Evolutionary conservation across 805 yeast genomes (phyloP), one percentile per base, ranked within the genome.

Genomic region (Tetrapisispora namnaoensis): DNA sequence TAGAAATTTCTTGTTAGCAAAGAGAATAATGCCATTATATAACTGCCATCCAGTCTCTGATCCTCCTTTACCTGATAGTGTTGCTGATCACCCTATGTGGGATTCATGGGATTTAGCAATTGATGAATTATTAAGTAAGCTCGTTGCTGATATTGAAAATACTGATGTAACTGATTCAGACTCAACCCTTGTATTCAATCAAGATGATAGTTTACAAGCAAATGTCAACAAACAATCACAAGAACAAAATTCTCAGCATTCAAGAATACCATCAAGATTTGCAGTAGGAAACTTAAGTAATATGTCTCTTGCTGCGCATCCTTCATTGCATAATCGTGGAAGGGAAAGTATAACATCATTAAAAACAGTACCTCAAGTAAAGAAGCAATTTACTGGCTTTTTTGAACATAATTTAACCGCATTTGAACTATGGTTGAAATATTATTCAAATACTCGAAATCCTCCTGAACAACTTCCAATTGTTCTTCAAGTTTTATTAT

Each of bases 71-170:
- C 98, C 99, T 0, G 93, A 88, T 48, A 71, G 80, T 14, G 78
- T 82, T 6, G 80, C 86, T 43, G 77, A 78, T 52, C 97, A 93
- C 62, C 80, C 95, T 5, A 82, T 93, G 86, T 93, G 99, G 99
- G 93, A 88, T 51, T 83, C 96, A 0, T 93, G 99, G 98, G 98
- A 93, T 61, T 72, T 93, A 53, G 97, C 99, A 0, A 83, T 93
- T 38, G 98, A 93, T 63, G 97, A 93, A 61, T 95, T 95, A 4
- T 70, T 93, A 42, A 79, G 86, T 2, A 89, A 84, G 58, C 66
- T 84, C 39, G 73, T 84, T 46, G 76, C 76, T 45, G 68, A 64
- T 42, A 42, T 70, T 37, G 66, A 66, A 42, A 68, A 65, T 49
- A 66, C 67, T 6, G 61, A 65, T 2, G 53, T 58, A n/a, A 46